Conservation (phyloP, 441 rosid species). For the Arabidopsis lyrata region DNA sequence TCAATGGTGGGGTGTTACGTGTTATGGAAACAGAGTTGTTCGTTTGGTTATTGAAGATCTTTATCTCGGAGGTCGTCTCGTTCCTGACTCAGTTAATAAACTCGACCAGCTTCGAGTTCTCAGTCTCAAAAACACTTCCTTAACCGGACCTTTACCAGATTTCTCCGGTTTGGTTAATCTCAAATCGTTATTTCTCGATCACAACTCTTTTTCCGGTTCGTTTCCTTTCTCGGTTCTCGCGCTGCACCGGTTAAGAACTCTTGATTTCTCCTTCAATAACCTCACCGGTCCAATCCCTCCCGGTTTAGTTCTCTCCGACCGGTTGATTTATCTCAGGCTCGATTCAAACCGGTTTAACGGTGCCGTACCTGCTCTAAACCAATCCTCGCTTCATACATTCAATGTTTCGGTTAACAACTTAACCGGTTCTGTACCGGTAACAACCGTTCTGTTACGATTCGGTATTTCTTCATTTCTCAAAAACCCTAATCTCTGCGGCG, state of each 20-base stretch:
- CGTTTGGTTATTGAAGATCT: conserved; percentile 64
- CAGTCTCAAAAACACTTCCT: conserved; percentile 77
- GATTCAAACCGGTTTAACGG: conserved; percentile 73
- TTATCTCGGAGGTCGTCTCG: conserved; percentile 70
- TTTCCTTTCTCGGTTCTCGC: conserved; percentile 49
- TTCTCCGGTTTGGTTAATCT: conserved; percentile 72
- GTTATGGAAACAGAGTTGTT: conserved; percentile 64
- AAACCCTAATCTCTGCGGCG: conserved; percentile 90
- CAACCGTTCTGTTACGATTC: conserved; percentile 64
- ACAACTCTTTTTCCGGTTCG: conserved; percentile 68
- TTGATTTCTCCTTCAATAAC: conserved; percentile 71
- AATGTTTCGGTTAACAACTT: conserved; percentile 79
- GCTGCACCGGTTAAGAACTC: conserved; percentile 69
- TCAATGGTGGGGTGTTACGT: conserved; percentile 80
- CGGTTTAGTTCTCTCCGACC: conserved; percentile 51
- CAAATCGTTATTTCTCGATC: conserved; percentile 72
- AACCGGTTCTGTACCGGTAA: conserved; percentile 78
- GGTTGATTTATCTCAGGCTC: conserved; percentile 68
- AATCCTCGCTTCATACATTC: conserved; percentile 67
- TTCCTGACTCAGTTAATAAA: conserved; percentile 63
- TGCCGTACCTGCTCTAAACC: conserved; percentile 74
- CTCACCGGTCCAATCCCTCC: conserved; percentile 69
- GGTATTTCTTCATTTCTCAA: conserved; percentile 56
- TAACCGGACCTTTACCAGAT: conserved; percentile 80
- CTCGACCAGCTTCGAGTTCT: conserved; percentile 93